These are phyloP conservation scores for Talaromyces piceae DNA, from an alignment of 2,329 filamentous ascomycete genomes.

Conservation along the genomic window DNA sequence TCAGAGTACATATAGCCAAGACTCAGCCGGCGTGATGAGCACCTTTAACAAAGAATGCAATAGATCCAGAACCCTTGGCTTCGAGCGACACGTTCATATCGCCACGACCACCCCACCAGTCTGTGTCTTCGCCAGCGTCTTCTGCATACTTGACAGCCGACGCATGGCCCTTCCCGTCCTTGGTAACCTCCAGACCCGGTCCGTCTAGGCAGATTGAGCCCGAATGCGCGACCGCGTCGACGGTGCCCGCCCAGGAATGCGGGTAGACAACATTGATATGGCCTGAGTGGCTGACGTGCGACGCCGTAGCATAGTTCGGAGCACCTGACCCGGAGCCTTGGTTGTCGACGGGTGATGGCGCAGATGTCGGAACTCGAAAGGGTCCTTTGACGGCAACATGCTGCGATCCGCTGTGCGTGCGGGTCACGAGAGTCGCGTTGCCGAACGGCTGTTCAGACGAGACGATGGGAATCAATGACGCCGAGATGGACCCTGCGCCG, in stretches of 20 bases:
- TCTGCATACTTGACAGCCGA: slow-evolving; percentile 13
- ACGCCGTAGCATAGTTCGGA: slow-evolving; percentile 5
- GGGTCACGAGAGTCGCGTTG: slow-evolving; percentile 25
- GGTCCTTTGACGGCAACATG: slow-evolving; percentile 16
- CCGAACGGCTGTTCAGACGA: neutral
- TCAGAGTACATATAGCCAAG: no score
- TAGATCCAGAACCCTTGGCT: slow-evolving; percentile 8
- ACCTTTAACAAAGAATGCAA: slow-evolving; percentile 2
- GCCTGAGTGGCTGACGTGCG: slow-evolving; percentile 17
- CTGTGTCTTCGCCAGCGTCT: slow-evolving; percentile 1
- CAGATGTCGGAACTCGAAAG: slow-evolving; percentile 6
- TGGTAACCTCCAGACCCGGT: slow-evolving; percentile 15
- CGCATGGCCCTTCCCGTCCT: slow-evolving; percentile 8
- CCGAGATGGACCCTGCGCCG: slow-evolving; percentile 31
- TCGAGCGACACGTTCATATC: slow-evolving; percentile 16
- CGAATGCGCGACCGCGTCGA: slow-evolving; percentile 17
- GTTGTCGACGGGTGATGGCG: neutral
- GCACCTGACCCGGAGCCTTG: neutral
- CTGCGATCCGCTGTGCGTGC: slow-evolving; percentile 13
- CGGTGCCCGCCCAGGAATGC: slow-evolving; percentile 22
- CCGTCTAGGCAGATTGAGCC: slow-evolving; percentile 16
- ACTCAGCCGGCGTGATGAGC: neutral
- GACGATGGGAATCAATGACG: slow-evolving; percentile 1
- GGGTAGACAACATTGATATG: slow-evolving; percentile 22
- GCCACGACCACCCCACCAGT: slow-evolving; percentile 18